Base-by-base conservation (phyloP, 768 basidiomycete genomes). In the Collybia mongolica region DNA sequence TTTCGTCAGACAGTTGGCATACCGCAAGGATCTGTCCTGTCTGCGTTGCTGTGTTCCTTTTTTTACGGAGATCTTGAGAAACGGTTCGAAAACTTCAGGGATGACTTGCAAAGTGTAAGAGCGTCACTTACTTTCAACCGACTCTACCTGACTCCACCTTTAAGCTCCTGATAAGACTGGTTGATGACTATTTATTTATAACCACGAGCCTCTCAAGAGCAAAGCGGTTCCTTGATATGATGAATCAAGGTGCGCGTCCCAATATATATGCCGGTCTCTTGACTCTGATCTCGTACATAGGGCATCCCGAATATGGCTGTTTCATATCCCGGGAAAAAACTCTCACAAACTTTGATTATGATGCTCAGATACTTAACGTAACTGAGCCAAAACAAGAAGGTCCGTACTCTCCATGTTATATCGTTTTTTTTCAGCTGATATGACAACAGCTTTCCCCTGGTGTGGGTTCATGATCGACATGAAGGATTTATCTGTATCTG, bases 11-110 rank as follows among this genome's bases (percentile, higher is more conserved):
- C 79, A n/a, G 81, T 91, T 23, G 97, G 97, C 2, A 99, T 99
- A 19, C 96, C 97, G 1, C 97, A 99, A 66, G 97, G 97, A 18
- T 98, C 95, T 2, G 83, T 94, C n/a, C 70, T 98, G n/a, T 97
- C 94, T 6, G 80, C 89, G 0, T 62, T 98, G n/a, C 71, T 99
- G 1, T 99, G 97, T 64, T 88, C 90, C 1, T 90, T 95, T 67
- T 97, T 92, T 65, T 99, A 98, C 57, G 95, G 93, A 5, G 87
- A 96, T 60, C 74, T 99, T 52, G 97, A 98, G 66, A 78, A 70
- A 24, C 71, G 61, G 6, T 75, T 80, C 38, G 70, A 74, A 23
- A 65, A 69, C 35, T 84, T 88, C 54, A 79, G 77, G 2, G 62
- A 77, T 3, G 81, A 86, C 44, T 67, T 72, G 0, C 65, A 80